Evolutionary conservation across 2,329 filamentous ascomycete species (phyloP).

Genomic region (Cryoendolithus antarcticus): DNA sequence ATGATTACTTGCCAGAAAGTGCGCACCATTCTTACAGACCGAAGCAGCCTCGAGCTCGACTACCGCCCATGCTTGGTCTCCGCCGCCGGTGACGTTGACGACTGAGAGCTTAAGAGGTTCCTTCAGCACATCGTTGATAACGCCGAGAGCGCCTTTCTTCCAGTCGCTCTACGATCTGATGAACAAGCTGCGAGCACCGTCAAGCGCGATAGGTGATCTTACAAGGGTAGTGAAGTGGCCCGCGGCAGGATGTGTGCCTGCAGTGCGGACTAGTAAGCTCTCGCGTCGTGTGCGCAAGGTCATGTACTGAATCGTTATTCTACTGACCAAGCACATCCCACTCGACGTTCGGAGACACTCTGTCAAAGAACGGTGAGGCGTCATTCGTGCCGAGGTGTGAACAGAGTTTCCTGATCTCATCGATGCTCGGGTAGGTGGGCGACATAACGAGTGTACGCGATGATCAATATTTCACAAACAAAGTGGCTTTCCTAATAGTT

Average conservation of each 20-base stretch:
- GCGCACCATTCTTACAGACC: constrained; percentile 17
- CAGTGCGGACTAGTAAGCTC: too few relatives aligned
- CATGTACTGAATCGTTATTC: too few relatives aligned
- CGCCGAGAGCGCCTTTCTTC: constrained; percentile 16
- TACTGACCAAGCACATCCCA: constrained; percentile 15
- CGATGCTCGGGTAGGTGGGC: constrained; percentile 8
- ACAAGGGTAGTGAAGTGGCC: constrained; percentile 10
- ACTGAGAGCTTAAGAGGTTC: constrained; percentile 13
- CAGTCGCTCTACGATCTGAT: constrained; percentile 6
- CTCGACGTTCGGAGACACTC: constrained; percentile 15
- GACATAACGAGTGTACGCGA: neutral
- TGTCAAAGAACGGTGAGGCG: constrained; percentile 16
- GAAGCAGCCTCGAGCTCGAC: constrained; percentile 17
- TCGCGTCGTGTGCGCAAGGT: too few relatives aligned
- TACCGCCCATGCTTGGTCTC: constrained; percentile 16
- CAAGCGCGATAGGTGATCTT: too few relatives aligned
- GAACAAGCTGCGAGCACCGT: too few relatives aligned
- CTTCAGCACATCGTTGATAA: constrained; percentile 13
- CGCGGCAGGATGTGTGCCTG: constrained; percentile 16
- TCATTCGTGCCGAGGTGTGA: constrained; percentile 12
- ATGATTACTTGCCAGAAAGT: neutral
- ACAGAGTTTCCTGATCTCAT: constrained; percentile 12
- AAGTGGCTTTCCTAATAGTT: too few relatives aligned
- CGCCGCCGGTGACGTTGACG: constrained; percentile 15
- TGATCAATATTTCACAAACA: too few relatives aligned